Conservation (phyloP, 495 filamentous ascomycete genomes). For the Penicillium verhagenii region DNA sequence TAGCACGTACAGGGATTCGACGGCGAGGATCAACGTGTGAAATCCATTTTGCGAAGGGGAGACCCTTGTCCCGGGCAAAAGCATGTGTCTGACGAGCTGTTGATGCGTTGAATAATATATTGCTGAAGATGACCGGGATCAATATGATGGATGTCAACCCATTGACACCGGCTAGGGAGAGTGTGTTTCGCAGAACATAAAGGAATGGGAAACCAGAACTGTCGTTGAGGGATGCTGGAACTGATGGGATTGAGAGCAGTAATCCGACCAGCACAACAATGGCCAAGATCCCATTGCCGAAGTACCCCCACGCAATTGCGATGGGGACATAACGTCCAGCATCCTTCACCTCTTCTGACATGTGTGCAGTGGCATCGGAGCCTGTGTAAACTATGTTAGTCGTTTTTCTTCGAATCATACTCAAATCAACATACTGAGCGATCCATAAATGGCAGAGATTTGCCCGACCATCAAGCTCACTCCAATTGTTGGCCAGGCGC, state of each 20-base stretch:
- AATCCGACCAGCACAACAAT: conserved; percentile 37
- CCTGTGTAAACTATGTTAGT: conserved; percentile 10
- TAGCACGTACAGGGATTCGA: conserved; percentile 49
- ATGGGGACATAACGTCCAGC: conserved; percentile 36
- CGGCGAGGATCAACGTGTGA: conserved; percentile 31
- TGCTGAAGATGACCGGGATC: conserved; percentile 33
- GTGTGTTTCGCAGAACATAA: conserved; percentile 22
- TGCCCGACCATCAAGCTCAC: conserved; percentile 46
- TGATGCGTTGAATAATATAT: conserved; percentile 30
- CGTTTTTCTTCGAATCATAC: neutral
- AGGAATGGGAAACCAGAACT: conserved; percentile 29
- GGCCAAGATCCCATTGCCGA: conserved; percentile 37
- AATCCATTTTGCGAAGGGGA: conserved; percentile 30
- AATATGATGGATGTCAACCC: conserved; percentile 30
- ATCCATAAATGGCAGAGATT: conserved; percentile 35
- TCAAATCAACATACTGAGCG: conserved; percentile 17
- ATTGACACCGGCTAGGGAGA: conserved; percentile 19
- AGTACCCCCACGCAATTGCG: conserved; percentile 39
- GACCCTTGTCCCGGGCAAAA: conserved; percentile 45
- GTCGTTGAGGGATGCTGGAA: conserved; percentile 28
- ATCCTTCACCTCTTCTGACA: conserved; percentile 45
- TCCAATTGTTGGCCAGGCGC: neutral
- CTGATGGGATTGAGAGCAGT: conserved; percentile 36
- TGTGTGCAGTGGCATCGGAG: conserved; percentile 34
- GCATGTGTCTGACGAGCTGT: conserved; percentile 38